Percentiles rank a stretch among this genome's conserved stretches.
Evolutionary conservation across 1,284 basidiomycete genomes (phyloP).

Genomic region (Leccinum laetum): DNA sequence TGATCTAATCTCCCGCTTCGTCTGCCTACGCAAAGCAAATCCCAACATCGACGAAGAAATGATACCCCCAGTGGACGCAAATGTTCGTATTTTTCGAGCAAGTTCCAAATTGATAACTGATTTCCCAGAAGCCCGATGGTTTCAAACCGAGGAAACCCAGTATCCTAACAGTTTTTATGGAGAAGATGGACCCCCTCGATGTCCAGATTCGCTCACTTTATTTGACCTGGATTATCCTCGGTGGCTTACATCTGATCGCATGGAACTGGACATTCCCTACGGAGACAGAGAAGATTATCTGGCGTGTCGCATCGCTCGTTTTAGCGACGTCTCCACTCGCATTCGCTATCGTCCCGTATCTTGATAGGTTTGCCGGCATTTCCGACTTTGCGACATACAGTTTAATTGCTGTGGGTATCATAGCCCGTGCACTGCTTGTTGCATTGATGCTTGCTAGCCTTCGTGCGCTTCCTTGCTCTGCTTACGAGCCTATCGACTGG

Average conservation of each 20-base stretch:
- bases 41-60: not conserved
- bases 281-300: not conserved
- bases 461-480: not conserved
- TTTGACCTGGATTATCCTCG: not conserved
- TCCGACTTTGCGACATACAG: not conserved
- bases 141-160: not conserved
- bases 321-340: not conserved
- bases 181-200: not conserved
- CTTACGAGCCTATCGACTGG: slow-evolving; percentile 1
- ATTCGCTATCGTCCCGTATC: not conserved
- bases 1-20: not conserved
- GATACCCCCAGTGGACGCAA: not conserved
- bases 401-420: not conserved
- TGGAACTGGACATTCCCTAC: not conserved
- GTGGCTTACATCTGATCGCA: not conserved
- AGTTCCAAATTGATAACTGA: not conserved
- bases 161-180: not conserved
- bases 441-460: slow-evolving; percentile 7
- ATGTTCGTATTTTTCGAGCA: not conserved
- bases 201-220: not conserved
- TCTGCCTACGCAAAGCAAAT: not conserved
- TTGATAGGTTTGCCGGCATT: not conserved
- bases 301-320: not conserved
- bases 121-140: not conserved
- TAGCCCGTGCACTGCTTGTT: not conserved